These are phyloP conservation scores for Cladosporium sp. DNA, from an alignment of 2,329 filamentous ascomycete species.

Conservation along the genomic window DNA sequence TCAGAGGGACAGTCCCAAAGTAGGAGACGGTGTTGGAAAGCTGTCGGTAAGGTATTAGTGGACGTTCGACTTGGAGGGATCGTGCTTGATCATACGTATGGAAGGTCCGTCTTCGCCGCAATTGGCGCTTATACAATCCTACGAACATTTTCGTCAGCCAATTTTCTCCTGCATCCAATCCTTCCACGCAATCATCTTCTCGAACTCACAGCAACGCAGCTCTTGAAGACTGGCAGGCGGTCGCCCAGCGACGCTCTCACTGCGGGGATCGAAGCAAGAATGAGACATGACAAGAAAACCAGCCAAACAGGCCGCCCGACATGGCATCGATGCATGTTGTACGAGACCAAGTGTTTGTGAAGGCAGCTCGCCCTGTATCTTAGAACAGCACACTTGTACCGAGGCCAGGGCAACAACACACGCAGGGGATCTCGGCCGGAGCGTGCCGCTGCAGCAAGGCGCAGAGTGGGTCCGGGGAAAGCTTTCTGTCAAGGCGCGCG, in stretches of 20 bases:
- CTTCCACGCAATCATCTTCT: neutral
- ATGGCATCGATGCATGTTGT: slow-evolving; percentile 23
- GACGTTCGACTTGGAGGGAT: neutral
- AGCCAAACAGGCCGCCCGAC: slow-evolving; percentile 13
- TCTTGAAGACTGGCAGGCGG: slow-evolving; percentile 75
- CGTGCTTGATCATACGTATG: slow-evolving; percentile 55
- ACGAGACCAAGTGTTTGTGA: slow-evolving; percentile 13
- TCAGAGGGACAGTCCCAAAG: slow-evolving; percentile 89
- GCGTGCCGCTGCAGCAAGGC: neutral
- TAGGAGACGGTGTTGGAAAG: slow-evolving; percentile 77
- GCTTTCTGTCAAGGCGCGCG: too few species aligned
- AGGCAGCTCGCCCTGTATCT: neutral
- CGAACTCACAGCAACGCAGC: slow-evolving; percentile 71
- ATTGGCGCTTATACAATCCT: slow-evolving; percentile 79
- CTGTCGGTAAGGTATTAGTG: slow-evolving; percentile 44
- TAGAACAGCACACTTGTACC: neutral
- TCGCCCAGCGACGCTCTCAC: slow-evolving; percentile 43
- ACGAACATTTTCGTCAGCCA: slow-evolving; percentile 1
- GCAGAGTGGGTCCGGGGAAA: neutral
- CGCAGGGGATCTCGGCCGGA: too few species aligned
- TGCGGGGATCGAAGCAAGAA: neutral
- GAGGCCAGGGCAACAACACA: neutral
- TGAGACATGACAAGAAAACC: neutral
- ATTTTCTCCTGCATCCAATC: neutral
- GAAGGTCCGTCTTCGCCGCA: slow-evolving; percentile 62